These are phyloP conservation scores for Solanum habrochaites DNA, from an alignment of 257 asterid species.

Conservation along the genomic window DNA sequence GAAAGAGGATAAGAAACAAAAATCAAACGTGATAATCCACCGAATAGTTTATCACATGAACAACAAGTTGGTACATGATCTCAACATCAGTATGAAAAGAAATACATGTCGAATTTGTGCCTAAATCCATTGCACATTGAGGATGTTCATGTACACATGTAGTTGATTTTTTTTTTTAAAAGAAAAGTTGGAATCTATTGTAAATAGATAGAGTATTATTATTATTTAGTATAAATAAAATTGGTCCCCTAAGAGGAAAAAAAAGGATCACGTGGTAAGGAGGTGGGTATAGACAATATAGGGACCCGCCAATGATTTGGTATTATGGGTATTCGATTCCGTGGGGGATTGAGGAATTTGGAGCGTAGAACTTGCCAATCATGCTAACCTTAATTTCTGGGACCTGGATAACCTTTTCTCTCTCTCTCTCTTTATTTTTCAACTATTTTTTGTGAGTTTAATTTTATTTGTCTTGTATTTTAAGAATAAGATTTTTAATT, in stretches of 20 bases:
- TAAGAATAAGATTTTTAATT: not conserved
- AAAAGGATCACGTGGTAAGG: not conserved
- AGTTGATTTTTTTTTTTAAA: not conserved
- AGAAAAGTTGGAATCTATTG: not conserved
- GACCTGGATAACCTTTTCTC: not conserved
- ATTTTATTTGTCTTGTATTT: not conserved
- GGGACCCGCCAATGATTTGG: constrained; percentile 35
- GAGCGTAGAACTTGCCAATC: constrained; percentile 30
- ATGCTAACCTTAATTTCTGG: constrained; percentile 2
- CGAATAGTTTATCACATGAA: not conserved
- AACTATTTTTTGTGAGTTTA: not conserved
- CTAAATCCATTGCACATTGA: not conserved
- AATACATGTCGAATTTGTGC: not conserved
- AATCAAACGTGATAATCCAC: not conserved
- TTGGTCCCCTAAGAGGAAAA: not conserved
- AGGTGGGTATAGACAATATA: not conserved
- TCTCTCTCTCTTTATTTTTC: not conserved
- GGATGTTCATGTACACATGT: not conserved
- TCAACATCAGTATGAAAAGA: not conserved
- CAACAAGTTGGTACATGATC: not conserved
- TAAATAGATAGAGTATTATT: too few species aligned
- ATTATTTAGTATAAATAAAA: not conserved
- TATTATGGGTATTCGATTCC: constrained; percentile 27
- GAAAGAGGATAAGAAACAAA: not conserved
- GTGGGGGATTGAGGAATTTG: constrained; percentile 23